A percentile compares a stretch with the other conserved stretches of the same genome.
phyloP scores from a whole-genome alignment of 768 basidiomycete species.

The Xerocomellus amylosporus region DNA sequence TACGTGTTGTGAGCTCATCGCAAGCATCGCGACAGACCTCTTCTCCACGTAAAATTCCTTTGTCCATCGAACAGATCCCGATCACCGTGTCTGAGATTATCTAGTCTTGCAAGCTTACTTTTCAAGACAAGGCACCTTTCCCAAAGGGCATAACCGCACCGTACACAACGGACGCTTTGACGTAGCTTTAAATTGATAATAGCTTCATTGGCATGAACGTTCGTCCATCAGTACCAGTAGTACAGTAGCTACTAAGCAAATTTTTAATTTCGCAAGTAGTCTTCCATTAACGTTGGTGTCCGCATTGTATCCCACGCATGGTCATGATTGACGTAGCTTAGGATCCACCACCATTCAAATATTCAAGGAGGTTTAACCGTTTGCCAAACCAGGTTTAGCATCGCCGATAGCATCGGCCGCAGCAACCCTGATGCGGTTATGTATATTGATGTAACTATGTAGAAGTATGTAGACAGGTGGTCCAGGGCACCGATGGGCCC shows the following conservation, averaged over 20 bases:
- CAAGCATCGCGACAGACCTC: slow-evolving; percentile 6
- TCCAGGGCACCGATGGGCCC: neutral
- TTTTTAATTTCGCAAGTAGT: neutral
- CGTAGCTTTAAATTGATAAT: slow-evolving; percentile 3
- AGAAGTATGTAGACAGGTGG: neutral
- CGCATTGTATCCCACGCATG: neutral
- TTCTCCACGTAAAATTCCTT: slow-evolving; percentile 25
- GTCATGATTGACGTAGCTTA: neutral
- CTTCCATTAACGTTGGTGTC: slow-evolving; percentile 1
- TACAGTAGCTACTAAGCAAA: too few relatives aligned
- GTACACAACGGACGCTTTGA: slow-evolving; percentile 12
- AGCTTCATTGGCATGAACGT: slow-evolving; percentile 9
- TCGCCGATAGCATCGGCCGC: slow-evolving; percentile 20
- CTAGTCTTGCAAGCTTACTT: slow-evolving; percentile 11
- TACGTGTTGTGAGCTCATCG: slow-evolving; percentile 1
- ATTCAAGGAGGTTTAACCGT: neutral
- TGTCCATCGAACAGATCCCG: slow-evolving; percentile 6
- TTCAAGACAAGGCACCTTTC: slow-evolving; percentile 11
- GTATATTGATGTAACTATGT: neutral
- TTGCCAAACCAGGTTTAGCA: slow-evolving; percentile 4
- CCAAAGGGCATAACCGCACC: slow-evolving; percentile 15
- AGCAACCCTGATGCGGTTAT: slow-evolving; percentile 12
- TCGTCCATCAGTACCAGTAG: neutral
- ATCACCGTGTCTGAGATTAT: slow-evolving; percentile 9
- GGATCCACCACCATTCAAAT: neutral